Evolutionary conservation across 2,329 filamentous ascomycete species (phyloP).

Genomic region (Davidsoniella virescens): DNA sequence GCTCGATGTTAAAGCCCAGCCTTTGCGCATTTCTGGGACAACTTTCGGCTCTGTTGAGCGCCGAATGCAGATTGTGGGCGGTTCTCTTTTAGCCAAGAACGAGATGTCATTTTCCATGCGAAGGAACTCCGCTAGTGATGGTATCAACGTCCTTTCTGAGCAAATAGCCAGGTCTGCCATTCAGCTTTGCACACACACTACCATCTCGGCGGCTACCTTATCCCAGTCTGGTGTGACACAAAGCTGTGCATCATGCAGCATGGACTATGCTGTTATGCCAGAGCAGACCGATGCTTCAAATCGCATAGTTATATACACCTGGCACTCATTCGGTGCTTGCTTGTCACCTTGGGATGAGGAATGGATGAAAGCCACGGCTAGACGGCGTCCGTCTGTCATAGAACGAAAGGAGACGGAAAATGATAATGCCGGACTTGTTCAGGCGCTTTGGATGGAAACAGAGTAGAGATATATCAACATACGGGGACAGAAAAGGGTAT

Average conservation of each 20-base stretch:
- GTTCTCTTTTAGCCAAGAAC: too few relatives aligned
- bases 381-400: not conserved
- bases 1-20: not conserved
- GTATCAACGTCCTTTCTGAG: too few relatives aligned
- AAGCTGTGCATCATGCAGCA: not conserved
- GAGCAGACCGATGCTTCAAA: too few relatives aligned
- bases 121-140: too few relatives aligned
- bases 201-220: not conserved
- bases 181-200: too few relatives aligned
- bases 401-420: not conserved
- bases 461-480: not conserved
- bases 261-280: conserved; percentile 2
- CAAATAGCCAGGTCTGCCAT: too few relatives aligned
- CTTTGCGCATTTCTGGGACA: too few relatives aligned
- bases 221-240: not conserved
- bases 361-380: conserved; percentile 6
- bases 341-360: conserved; percentile 1
- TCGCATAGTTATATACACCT: not conserved
- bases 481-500: too few relatives aligned
- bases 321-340: conserved; percentile 9
- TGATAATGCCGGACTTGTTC: not conserved
- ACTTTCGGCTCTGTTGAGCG: too few relatives aligned
- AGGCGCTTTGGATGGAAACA: conserved; percentile 2
- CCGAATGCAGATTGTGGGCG: too few relatives aligned
- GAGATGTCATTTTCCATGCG: too few relatives aligned